Conservation (phyloP, 306 rosid species). For the Castanea mollissima region DNA sequence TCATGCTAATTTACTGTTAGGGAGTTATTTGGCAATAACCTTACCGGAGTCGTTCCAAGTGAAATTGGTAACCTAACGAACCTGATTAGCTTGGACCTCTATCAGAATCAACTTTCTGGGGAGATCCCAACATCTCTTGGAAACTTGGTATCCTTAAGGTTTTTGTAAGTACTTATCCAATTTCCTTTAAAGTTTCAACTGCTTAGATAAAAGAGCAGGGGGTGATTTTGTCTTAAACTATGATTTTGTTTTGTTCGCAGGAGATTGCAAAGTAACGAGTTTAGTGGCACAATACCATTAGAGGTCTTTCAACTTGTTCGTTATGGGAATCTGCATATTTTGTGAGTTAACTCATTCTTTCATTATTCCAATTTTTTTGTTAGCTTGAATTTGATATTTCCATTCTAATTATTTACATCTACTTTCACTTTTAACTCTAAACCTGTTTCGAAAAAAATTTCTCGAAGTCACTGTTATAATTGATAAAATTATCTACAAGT, state of each 20-base stretch:
- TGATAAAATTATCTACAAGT: too few species aligned
- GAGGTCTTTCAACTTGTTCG: slow-evolving; percentile 26
- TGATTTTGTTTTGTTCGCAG: slow-evolving; percentile 5
- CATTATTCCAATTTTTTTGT: not conserved
- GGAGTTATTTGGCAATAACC: slow-evolving; percentile 5
- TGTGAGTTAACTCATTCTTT: slow-evolving; percentile 21
- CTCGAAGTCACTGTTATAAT: too few species aligned
- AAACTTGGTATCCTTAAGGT: slow-evolving; percentile 18
- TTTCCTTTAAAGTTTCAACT: not conserved
- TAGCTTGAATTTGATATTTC: not conserved
- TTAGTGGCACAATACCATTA: slow-evolving; percentile 16
- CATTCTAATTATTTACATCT: too few species aligned
- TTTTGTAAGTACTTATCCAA: slow-evolving; percentile 15
- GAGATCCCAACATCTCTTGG: slow-evolving; percentile 24
- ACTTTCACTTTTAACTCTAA: too few species aligned
- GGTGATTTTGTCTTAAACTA: not conserved
- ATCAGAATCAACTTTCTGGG: slow-evolving; percentile 18
- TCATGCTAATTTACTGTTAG: not conserved
- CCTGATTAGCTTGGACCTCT: slow-evolving; percentile 18
- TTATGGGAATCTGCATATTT: slow-evolving; percentile 5
- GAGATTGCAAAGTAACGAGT: slow-evolving; percentile 23
- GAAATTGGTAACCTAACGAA: slow-evolving; percentile 19
- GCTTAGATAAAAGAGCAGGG: not conserved
- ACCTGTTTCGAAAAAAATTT: too few species aligned
- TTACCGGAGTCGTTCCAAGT: slow-evolving; percentile 27